Base-by-base conservation (phyloP, 1,139 yeast species). In the Magnusiomyces ingens region DNA sequence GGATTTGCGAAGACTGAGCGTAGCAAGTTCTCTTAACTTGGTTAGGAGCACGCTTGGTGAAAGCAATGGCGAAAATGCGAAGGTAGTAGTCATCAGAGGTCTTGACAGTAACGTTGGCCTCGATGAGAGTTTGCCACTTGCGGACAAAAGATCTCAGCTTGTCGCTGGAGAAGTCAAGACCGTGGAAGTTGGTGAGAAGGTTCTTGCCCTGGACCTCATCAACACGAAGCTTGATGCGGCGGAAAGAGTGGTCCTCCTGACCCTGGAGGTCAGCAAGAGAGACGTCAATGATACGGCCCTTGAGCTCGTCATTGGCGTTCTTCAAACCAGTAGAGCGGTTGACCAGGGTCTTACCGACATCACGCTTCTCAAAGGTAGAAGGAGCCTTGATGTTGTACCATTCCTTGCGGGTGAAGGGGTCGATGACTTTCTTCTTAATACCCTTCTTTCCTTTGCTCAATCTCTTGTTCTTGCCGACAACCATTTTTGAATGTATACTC, bases 381-480 rank as follows among this genome's bases (percentile, higher is more conserved):
- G 96, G 96, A 65, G 96, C 96, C 81, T 88, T 87, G 79, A 88
- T 85, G 75, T 84, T 91, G 76, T 79, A 88, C 96, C 96, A 87
- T 71, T 87, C 95, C 80, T 88, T 88, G 75, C 86, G 85, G 83
- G 93, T 79, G 88, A 87, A 87, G 72, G 95, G 95, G 82, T 87
- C 95, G 67, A 86, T 91, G 74, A 84, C 89, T 84, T 83, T 87
- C 91, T 87, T 88, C 94, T 88, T 88, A 76, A 85, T 76, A 72
- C 95, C 95, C 79, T 87, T 88, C 89, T 87, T 87, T 76, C 95
- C 95, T 81, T 87, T 87, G 79, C 91, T 84, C 78, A 87, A 80
- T 83, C 95, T 85, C 90, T 88, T 88, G 78, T 88, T 88, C 87
- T 88, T 88, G 75, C 95, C 95, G 77, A 88, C 93, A 82, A 93